Evolutionary conservation across 2,329 filamentous ascomycete species (phyloP).

Genomic region (Graphilbum ipis-grandicollis): DNA sequence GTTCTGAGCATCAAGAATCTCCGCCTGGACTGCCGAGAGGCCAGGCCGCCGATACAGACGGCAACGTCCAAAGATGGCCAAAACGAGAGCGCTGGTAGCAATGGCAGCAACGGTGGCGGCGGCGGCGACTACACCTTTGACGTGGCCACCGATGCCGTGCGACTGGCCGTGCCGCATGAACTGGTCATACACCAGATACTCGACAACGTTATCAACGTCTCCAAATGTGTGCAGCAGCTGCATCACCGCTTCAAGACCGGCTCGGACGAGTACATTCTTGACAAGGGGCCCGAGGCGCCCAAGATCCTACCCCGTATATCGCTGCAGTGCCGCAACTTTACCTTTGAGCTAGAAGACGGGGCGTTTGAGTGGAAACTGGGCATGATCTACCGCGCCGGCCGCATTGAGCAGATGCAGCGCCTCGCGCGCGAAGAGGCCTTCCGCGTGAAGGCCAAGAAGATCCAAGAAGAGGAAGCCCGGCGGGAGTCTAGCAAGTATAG

Average conservation of each 20-base stretch:
- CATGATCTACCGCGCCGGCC: slow-evolving; percentile 78
- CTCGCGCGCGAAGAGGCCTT: slow-evolving; percentile 84
- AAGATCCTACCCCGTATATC: slow-evolving; percentile 79
- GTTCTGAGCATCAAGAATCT: slow-evolving; percentile 69
- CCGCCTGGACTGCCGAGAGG: slow-evolving; percentile 64
- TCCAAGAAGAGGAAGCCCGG: slow-evolving; percentile 52
- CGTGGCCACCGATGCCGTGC: slow-evolving; percentile 67
- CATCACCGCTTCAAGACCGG: slow-evolving; percentile 82
- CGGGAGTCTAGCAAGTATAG: slow-evolving; percentile 34
- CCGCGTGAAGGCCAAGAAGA: slow-evolving; percentile 67
- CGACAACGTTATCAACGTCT: slow-evolving; percentile 80
- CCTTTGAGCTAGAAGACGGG: slow-evolving; percentile 90
- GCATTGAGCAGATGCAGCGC: slow-evolving; percentile 78
- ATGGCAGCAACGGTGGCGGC: too few relatives aligned
- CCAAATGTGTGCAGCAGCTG: slow-evolving; percentile 80
- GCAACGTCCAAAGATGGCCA: too few relatives aligned
- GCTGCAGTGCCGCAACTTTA: slow-evolving; percentile 59
- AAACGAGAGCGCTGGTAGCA: too few relatives aligned
- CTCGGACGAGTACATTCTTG: slow-evolving; percentile 73
- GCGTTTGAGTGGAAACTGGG: slow-evolving; percentile 96
- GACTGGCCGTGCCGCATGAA: slow-evolving; percentile 78
- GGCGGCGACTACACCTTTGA: slow-evolving; percentile 82
- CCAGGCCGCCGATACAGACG: too few relatives aligned
- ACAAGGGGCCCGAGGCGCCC: slow-evolving; percentile 70
- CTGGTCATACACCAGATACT: slow-evolving; percentile 77